These are phyloP conservation scores for Poa annua DNA, from an alignment of 176 grass and related monocot species.

Conservation along the genomic window DNA sequence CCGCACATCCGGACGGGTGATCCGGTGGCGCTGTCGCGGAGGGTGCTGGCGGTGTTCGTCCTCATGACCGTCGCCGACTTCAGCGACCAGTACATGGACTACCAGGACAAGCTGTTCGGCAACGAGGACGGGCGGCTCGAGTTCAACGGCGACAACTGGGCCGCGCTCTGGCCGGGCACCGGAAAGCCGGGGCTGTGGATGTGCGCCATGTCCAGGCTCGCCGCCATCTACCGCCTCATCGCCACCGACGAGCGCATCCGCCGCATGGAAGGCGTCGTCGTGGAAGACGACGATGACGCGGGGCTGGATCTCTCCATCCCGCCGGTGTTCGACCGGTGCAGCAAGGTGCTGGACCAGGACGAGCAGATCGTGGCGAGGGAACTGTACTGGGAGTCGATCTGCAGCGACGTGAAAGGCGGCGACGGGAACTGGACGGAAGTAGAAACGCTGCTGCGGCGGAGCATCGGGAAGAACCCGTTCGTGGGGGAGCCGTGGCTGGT, in stretches of 20 bases:
- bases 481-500: slow-evolving; percentile 70
- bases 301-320: slow-evolving; percentile 60
- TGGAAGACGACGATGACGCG: slow-evolving; percentile 14
- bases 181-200: slow-evolving; percentile 61
- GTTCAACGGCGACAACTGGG: slow-evolving; percentile 56
- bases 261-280: neutral
- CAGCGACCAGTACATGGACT: slow-evolving; percentile 81
- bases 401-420: neutral
- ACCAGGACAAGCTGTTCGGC: slow-evolving; percentile 73
- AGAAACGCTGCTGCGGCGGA: slow-evolving; percentile 57
- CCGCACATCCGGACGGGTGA: slow-evolving; percentile 77
- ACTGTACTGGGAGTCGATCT: slow-evolving; percentile 76
- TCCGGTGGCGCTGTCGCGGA: slow-evolving; percentile 57
- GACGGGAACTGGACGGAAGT: neutral
- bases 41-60: slow-evolving; percentile 56
- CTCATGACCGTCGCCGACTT: slow-evolving; percentile 78
- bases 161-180: slow-evolving; percentile 65
- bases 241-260: slow-evolving; percentile 55
- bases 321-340: slow-evolving; percentile 72
- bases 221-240: slow-evolving; percentile 51
- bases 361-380: slow-evolving; percentile 66
- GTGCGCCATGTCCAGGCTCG: slow-evolving; percentile 60
- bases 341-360: slow-evolving; percentile 47
- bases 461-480: slow-evolving; percentile 66
- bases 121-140: slow-evolving; percentile 65